Conservation (phyloP, 345 rosid species). For the Melaleuca alternifolia region DNA sequence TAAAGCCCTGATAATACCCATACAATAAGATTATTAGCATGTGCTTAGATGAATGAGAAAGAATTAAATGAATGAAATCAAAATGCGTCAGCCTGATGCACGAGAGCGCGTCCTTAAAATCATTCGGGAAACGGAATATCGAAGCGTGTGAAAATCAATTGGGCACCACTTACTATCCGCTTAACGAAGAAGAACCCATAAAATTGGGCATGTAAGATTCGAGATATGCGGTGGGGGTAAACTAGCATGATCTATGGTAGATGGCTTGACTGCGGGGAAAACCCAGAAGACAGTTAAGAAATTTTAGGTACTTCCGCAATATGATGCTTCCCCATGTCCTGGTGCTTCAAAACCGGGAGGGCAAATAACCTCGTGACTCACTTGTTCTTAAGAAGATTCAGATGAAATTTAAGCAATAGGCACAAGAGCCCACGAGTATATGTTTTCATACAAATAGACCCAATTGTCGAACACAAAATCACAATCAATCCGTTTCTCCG, state of each 20-base stretch:
- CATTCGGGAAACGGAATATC: fast-evolving
- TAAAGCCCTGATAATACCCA: no score
- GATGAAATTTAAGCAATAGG: background rate
- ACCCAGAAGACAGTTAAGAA: no score
- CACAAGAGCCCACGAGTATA: background rate
- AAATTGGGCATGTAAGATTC: background rate
- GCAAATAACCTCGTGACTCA: background rate
- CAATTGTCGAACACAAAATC: background rate
- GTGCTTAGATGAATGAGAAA: background rate
- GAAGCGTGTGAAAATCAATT: fast-evolving
- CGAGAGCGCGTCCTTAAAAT: background rate
- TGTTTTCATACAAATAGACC: background rate
- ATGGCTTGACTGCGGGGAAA: background rate
- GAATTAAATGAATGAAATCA: background rate
- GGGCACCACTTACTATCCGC: fast-evolving
- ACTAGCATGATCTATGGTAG: background rate
- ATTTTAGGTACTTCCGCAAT: no score
- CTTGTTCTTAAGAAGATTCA: no score
- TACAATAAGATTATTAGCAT: no score
- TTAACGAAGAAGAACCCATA: fast-evolving
- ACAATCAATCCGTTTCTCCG: background rate
- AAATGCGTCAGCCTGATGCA: fast-evolving
- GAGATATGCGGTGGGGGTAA: background rate
- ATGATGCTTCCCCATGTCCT: background rate
- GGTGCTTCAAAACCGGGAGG: background rate